These are phyloP conservation scores for Linaria vulgaris DNA, from an alignment of 257 asterid genomes.

Conservation along the genomic window DNA sequence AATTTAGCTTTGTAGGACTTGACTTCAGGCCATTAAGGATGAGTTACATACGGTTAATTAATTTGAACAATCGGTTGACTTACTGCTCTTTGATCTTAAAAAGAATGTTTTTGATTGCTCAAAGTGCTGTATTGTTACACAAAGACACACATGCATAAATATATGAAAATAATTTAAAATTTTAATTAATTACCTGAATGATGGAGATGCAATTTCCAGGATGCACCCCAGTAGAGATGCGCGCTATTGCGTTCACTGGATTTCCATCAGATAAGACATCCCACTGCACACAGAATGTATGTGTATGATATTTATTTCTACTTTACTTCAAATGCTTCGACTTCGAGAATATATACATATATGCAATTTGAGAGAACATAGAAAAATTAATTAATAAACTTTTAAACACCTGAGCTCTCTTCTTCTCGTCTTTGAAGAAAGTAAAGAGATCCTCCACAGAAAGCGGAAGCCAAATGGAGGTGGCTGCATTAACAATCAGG, in stretches of 20 bases:
- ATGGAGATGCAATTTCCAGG: slow-evolving; percentile 53
- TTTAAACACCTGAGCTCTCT: slow-evolving; percentile 46
- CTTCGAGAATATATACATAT: background rate
- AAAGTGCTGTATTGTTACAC: background rate
- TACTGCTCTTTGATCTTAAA: background rate
- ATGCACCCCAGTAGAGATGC: slow-evolving; percentile 50
- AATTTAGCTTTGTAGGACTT: background rate
- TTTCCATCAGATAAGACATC: slow-evolving; percentile 52
- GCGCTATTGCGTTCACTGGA: slow-evolving; percentile 44
- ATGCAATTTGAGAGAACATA: background rate
- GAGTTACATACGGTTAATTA: background rate
- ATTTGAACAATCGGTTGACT: background rate
- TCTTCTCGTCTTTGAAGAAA: slow-evolving; percentile 55
- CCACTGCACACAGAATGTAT: slow-evolving; percentile 48
- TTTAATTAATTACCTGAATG: slow-evolving; percentile 42
- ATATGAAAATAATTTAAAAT: background rate
- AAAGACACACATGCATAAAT: background rate
- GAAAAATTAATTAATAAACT: background rate
- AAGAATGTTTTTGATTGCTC: background rate
- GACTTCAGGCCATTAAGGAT: background rate
- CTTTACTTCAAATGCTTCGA: background rate
- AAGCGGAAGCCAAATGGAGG: slow-evolving; percentile 64
- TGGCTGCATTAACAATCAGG: slow-evolving; percentile 44
- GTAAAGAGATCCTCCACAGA: slow-evolving; percentile 40
- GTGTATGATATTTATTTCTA: slow-evolving; percentile 2